Evolutionary conservation across 2,329 filamentous ascomycete genomes (phyloP).

Genomic region (Verticillium longisporum): DNA sequence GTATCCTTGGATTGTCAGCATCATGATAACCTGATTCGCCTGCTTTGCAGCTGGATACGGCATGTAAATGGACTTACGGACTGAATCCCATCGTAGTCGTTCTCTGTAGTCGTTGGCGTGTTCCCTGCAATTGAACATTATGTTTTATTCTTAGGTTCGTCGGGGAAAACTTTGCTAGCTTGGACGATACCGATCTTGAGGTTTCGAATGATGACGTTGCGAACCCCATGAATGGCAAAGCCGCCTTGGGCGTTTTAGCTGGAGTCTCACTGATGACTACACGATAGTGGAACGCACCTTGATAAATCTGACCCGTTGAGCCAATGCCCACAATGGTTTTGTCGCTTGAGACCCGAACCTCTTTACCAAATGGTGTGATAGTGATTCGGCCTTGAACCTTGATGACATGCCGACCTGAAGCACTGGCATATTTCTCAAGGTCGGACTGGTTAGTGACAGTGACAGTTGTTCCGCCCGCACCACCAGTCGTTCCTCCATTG

Average conservation of each 20-base stretch:
- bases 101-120: neutral
- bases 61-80: neutral
- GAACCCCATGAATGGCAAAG: slow-evolving; percentile 6
- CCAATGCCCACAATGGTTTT: slow-evolving; percentile 15
- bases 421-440: slow-evolving; percentile 14
- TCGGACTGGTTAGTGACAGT: slow-evolving; percentile 14
- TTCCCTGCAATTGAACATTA: neutral
- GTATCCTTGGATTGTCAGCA: slow-evolving; percentile 1
- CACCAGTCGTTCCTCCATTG: slow-evolving; percentile 17
- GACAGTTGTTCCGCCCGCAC: slow-evolving; percentile 13
- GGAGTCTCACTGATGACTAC: too few relatives aligned
- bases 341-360: slow-evolving; percentile 13
- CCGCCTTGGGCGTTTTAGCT: slow-evolving; percentile 4
- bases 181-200: slow-evolving; percentile 8
- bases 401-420: slow-evolving; percentile 15
- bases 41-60: too few relatives aligned
- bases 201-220: slow-evolving; percentile 15
- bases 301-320: slow-evolving; percentile 4
- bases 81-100: slow-evolving; percentile 9
- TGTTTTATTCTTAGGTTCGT: neutral
- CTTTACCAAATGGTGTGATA: slow-evolving; percentile 13
- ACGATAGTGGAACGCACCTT: neutral
- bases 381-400: slow-evolving; percentile 16
- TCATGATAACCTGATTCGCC: too few relatives aligned
- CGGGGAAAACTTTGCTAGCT: neutral